phyloP scores from a whole-genome alignment of 331 rosid genomes.

The Pyrus hybrid region DNA sequence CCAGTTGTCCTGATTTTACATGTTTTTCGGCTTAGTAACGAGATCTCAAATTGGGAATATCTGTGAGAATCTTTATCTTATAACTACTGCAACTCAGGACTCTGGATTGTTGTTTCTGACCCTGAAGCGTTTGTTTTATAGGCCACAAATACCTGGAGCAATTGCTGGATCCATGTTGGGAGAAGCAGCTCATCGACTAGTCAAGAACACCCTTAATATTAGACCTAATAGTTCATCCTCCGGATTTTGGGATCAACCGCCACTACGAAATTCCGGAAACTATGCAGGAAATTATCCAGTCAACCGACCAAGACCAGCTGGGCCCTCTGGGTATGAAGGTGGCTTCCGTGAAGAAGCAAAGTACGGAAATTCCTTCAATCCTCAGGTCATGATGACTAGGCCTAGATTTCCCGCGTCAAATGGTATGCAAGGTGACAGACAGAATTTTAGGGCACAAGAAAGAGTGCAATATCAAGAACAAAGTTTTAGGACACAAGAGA shows the following conservation, averaged over 20 bases:
- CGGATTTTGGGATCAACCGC: slow-evolving; percentile 49
- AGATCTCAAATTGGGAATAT: no score
- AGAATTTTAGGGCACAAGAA: slow-evolving; percentile 52
- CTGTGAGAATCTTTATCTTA: background rate
- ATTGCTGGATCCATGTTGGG: slow-evolving; percentile 82
- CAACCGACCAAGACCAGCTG: slow-evolving; percentile 48
- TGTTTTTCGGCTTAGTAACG: background rate
- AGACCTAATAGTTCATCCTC: slow-evolving; percentile 37
- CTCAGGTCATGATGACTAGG: slow-evolving; percentile 45
- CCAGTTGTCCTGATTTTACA: background rate
- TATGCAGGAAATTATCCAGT: slow-evolving; percentile 9
- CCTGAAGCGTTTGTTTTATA: slow-evolving; percentile 27
- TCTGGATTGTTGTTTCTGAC: background rate
- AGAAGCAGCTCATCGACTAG: slow-evolving; percentile 94
- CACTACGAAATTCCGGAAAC: slow-evolving; percentile 25
- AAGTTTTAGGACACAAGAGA: slow-evolving; percentile 36
- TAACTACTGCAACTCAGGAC: background rate
- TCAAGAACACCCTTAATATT: slow-evolving; percentile 69
- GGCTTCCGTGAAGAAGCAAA: slow-evolving; percentile 55
- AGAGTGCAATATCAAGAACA: slow-evolving; percentile 55
- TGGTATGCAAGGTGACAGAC: slow-evolving; percentile 54
- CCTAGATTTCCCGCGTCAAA: slow-evolving; percentile 54
- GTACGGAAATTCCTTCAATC: slow-evolving; percentile 40
- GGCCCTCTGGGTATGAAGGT: slow-evolving; percentile 64
- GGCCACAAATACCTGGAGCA: slow-evolving; percentile 79